Evolutionary conservation across 371 early-diverging fungal species (phyloP), one percentile per base, ranked within the genome.

Genomic region (Mucor racemosus): DNA sequence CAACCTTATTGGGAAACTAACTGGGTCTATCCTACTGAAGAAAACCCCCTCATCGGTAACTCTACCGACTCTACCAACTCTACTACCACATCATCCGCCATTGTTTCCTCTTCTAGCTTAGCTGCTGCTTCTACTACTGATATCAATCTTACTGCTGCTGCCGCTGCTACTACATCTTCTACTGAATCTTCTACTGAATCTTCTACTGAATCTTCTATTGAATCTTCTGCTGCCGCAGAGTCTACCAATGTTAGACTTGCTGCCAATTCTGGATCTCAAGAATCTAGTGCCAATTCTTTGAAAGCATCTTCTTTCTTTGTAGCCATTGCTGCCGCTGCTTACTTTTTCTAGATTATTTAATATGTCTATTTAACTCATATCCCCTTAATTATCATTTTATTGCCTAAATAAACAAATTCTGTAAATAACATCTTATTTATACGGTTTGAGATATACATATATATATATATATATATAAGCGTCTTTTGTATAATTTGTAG

Each of bases 1-100:
- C 77, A 78, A 26, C 82, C 85, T 39, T 85, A 85, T 46, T 79
- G 81, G 81, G 85, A 85, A 65, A 64, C 63, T 40, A 33, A 68
- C 59, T 80, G 74, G 59, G 67, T 71, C 13, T 84, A 84, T 61
- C 75, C 81, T 6, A 73, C 72, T 21, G 48, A 56, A n/a, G 46
- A 54, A 4, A 58, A 60, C 11, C 53, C 46, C n/a, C 14, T 26
- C 9, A 2, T 38, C 14, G 33, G 41, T 13, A 60, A 60, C 15
- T 19, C 66, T 14, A 33, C 66, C 33, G 17, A 54, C 14, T 15
- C 66, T 14, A 33, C 66, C 33, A 33, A 54, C 14, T 15, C 33
- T 35, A 14, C 39, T 38, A 36, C 39, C 14, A 13, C 53, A 41
- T n/a, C 67, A 17, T 41, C 48, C 10, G 36, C n/a, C 13, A 10